These are phyloP conservation scores for Trichoderma sp. DNA, from an alignment of 2,329 filamentous ascomycete genomes.

Conservation along the genomic window DNA sequence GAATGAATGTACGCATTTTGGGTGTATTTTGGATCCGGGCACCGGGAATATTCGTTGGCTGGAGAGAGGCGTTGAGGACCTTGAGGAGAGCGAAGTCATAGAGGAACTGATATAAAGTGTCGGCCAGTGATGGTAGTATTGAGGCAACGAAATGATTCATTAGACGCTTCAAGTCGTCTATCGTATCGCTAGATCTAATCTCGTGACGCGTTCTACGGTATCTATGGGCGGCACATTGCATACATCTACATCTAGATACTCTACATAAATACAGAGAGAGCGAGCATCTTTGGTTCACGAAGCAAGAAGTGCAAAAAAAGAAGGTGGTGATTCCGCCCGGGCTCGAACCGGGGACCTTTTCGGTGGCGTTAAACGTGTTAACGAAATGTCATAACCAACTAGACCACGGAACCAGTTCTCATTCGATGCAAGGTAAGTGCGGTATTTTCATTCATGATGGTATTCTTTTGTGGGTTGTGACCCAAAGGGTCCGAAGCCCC, in stretches of 20 bases:
- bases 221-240: neutral
- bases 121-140: neutral
- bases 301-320: neutral
- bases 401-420: conserved; percentile 28
- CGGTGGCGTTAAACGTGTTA: conserved; percentile 27
- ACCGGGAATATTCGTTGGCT: neutral
- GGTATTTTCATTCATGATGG: neutral
- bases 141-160: neutral
- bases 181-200: too few relatives aligned
- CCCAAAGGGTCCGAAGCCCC: neutral
- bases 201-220: neutral
- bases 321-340: conserved; percentile 28
- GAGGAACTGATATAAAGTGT: neutral
- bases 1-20: neutral
- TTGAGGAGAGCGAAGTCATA: neutral
- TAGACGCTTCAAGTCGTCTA: too few relatives aligned
- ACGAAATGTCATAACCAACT: conserved; percentile 32
- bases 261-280: neutral
- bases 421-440: neutral
- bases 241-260: neutral
- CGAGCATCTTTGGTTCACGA: too few relatives aligned
- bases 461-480: neutral
- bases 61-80: neutral
- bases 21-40: neutral
- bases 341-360: conserved; percentile 33